Evolutionary conservation across 106 monocot genomes (phyloP).

Genomic region (Ottelia alismoides): DNA sequence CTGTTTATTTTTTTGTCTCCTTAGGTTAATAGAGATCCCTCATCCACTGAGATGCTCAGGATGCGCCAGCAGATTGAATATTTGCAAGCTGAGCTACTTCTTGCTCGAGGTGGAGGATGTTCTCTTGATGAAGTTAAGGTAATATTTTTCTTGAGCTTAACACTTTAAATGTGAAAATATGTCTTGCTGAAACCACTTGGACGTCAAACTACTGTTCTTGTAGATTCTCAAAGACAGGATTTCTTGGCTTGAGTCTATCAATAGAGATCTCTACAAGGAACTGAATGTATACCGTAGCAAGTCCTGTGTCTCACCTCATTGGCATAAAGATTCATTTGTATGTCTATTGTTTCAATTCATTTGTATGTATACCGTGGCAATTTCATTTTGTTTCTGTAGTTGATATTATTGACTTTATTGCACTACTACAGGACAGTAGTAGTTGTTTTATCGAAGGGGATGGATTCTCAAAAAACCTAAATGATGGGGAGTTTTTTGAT

Average conservation of each 20-base stretch:
- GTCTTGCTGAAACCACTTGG: neutral
- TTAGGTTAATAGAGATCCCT: constrained; percentile 79
- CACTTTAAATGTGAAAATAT: neutral
- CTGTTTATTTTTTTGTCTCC: neutral
- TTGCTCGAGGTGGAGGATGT: constrained; percentile 42
- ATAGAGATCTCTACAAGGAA: constrained; percentile 43
- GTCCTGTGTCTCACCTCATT: constrained; percentile 16
- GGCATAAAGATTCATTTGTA: too few relatives aligned
- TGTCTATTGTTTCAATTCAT: neutral
- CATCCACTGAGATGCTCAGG: constrained; percentile 62
- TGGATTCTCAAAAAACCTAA: too few relatives aligned
- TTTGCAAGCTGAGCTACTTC: constrained; percentile 57
- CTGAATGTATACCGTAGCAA: constrained; percentile 35
- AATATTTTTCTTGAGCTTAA: neutral
- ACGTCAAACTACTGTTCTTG: neutral
- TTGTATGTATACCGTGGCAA: neutral
- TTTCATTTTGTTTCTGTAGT: too few relatives aligned
- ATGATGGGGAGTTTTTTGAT: neutral
- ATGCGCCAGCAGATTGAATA: constrained; percentile 63
- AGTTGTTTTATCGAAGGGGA: too few relatives aligned
- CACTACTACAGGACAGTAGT: too few relatives aligned
- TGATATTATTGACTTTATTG: too few relatives aligned
- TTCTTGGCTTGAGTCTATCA: constrained; percentile 53
- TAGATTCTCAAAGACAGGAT: constrained; percentile 60
- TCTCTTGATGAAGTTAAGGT: constrained; percentile 73